A percentile compares a stretch with the other conserved stretches of the same genome.
Conservation (phyloP, 805 yeast genomes). For the Zygosaccharomyces kombuchaensis region DNA sequence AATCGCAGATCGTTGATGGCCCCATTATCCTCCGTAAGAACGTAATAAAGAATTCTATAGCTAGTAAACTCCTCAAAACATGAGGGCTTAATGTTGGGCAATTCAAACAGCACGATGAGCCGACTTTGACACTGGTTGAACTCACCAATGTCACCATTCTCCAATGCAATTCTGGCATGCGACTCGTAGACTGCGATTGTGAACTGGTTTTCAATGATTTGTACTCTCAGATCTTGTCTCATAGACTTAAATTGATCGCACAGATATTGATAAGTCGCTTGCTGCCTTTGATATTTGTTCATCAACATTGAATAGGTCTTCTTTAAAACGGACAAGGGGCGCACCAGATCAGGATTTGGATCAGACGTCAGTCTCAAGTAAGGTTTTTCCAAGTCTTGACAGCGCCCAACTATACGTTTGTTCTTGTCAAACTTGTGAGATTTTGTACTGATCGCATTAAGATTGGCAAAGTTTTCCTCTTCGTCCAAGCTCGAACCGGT, state of each 20-base stretch:
- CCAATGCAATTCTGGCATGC: conserved; percentile 83
- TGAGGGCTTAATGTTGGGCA: conserved; percentile 36
- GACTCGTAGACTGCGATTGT: conserved; percentile 76
- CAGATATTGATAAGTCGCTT: conserved; percentile 63
- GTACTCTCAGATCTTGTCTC: conserved; percentile 91
- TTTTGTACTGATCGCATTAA: conserved; percentile 31
- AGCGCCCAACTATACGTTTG: conserved; percentile 55
- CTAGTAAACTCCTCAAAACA: conserved; percentile 61
- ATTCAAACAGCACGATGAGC: conserved; percentile 56
- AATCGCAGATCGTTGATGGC: conserved; percentile 25
- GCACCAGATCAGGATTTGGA: conserved; percentile 77
- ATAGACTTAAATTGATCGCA: conserved; percentile 90
- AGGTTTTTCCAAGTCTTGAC: conserved; percentile 64
- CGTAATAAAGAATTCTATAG: conserved; percentile 68
- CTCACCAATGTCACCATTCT: conserved; percentile 83
- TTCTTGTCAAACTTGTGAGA: conserved; percentile 33
- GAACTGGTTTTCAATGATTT: conserved; percentile 73
- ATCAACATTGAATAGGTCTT: conserved; percentile 53
- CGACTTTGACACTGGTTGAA: conserved; percentile 93
- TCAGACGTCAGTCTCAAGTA: conserved; percentile 85
- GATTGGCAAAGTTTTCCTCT: conserved; percentile 25
- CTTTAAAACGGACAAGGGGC: conserved; percentile 64
- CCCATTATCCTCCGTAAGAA: conserved; percentile 61
- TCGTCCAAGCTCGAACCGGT: conserved; percentile 10
- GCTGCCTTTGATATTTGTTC: conserved; percentile 46